Base-by-base conservation (phyloP, 805 yeast genomes). In the Zygosaccharomyces bailii region DNA sequence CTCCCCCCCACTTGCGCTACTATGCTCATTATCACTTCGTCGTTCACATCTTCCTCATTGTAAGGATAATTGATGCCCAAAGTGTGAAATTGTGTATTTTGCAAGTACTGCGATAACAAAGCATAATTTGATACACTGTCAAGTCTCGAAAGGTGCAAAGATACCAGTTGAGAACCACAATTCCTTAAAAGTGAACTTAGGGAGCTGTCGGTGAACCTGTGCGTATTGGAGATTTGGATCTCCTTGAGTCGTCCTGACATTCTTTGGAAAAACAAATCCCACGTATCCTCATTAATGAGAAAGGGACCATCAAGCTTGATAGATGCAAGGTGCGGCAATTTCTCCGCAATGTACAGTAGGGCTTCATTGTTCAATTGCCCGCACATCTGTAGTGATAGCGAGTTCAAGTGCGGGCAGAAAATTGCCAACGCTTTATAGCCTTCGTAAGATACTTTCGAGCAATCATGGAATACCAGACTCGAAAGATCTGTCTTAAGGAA, bases 261-360 rank as follows among this genome's bases (percentile, higher is more conserved):
- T 1, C 58, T 51, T 40, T 78, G 79, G 56, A 93, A 86, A 50
- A 84, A 89, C 5, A 69, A 73, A 51, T 78, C 78, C 99, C 99
- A 93, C 44, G 80, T 71, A 0, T 64, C 66, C 51, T 84, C 86
- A 56, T 83, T 80, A 36, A 93, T 82, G 52, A 93, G 67, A 60
- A 93, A 93, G 0, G 97, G 88, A 0, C 99, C 99, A 63, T 91
- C 90, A 29, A 93, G 66, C n/a, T 75, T 68, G 5, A 91, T 45
- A 10, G 76, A 70, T 11, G 63, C 69, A 37, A 93, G 68, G 23
- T 75, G 65, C 0, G 67, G 66, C 33, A 91, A 68, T 50, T 86
- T 82, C 7, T 78, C 68, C 4, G 78, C 74, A 48, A 76, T 78
- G 59, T 87, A 84, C 13, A 70, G 59, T 46, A 93, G 61, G 45